Evolutionary conservation across 768 basidiomycete species (phyloP), one percentile per base, ranked within the genome.

Genomic region (Panellus pusillus): DNA sequence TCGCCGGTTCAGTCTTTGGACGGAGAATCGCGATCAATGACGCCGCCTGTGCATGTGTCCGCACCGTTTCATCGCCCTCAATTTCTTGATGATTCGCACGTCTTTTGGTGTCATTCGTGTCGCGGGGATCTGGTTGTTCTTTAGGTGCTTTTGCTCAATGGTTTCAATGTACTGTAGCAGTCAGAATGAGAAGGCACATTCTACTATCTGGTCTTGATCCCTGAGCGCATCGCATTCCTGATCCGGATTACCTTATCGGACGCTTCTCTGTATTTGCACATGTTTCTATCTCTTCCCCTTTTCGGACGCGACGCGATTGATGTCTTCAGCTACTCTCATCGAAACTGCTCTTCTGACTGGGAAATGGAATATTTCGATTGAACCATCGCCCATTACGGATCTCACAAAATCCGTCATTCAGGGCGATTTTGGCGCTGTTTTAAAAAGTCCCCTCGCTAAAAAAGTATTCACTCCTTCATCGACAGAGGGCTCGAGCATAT

Each of bases 51-150:
- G 28, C 64, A 63, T 11, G 54, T 37, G 35, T 51, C 46, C n/a
- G 45, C 45, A 24, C 64, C 64, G 53, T 53, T 60, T 28, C 70
- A 72, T 58, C 82, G 86, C 47, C 78, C 87, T 3, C 89, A 91
- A 64, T 93, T 92, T 65, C 72, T 92, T 72, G 91, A 93, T 63
- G 91, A 93, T 61, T 84, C 90, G 24, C 91, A 93, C 66, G 82
- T 93, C 15, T 93, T 93, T 72, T 93, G 91, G 90, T 93, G 91
- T 71, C 79, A 84, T 64, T 82, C 87, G 17, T 93, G 91, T 75
- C 76, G 73, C 44, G 91, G 91, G 43, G 91, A 93, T 68, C 70
- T 93, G 37, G 88, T 93, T 37, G 83, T 93, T 56, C 71, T 93
- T 11, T 56, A 28, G 39, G 24, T 3, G 24, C 24, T 24, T 2